Conservation (phyloP, 805 yeast species). For the Suhomyces faveliae region DNA sequence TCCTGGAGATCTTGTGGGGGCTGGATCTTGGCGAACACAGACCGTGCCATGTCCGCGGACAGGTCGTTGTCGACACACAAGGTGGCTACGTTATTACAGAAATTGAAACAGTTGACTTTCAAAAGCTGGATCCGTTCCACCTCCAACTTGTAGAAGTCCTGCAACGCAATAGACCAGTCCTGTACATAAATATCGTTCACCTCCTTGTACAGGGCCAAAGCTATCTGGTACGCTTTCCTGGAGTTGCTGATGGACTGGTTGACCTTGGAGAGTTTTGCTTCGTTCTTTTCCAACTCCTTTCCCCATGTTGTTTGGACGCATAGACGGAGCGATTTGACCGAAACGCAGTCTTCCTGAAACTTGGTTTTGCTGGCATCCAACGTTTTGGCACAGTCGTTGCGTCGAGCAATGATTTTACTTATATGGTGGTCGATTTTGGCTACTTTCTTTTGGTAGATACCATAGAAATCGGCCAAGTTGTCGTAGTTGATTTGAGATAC, state of each 20-base stretch:
- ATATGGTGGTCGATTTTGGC: constrained; percentile 58
- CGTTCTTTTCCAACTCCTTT: constrained; percentile 62
- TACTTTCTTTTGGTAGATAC: constrained; percentile 50
- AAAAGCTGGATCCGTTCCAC: constrained; percentile 68
- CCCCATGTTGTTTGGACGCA: constrained; percentile 71
- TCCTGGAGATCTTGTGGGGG: constrained; percentile 55
- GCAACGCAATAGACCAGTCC: constrained; percentile 69
- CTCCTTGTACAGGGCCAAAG: constrained; percentile 53
- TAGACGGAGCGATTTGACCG: constrained; percentile 57
- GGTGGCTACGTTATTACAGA: constrained; percentile 69
- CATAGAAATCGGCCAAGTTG: constrained; percentile 53
- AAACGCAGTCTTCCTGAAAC: constrained; percentile 58
- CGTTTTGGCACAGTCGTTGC: constrained; percentile 34
- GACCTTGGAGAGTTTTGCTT: constrained; percentile 53
- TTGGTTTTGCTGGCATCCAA: constrained; percentile 41
- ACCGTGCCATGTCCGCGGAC: constrained; percentile 68
- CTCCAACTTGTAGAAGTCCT: constrained; percentile 64
- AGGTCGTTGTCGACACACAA: constrained; percentile 78
- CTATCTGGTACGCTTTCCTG: constrained; percentile 57
- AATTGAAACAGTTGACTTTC: constrained; percentile 74
- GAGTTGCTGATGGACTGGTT: constrained; percentile 39
- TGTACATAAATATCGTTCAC: constrained; percentile 61
- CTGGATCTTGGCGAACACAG: constrained; percentile 65
- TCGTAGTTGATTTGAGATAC: constrained; percentile 46
- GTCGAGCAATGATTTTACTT: constrained; percentile 51